These are phyloP conservation scores for Fusarium brachygibbosum DNA, from an alignment of 2,329 filamentous ascomycete species.

Conservation along the genomic window DNA sequence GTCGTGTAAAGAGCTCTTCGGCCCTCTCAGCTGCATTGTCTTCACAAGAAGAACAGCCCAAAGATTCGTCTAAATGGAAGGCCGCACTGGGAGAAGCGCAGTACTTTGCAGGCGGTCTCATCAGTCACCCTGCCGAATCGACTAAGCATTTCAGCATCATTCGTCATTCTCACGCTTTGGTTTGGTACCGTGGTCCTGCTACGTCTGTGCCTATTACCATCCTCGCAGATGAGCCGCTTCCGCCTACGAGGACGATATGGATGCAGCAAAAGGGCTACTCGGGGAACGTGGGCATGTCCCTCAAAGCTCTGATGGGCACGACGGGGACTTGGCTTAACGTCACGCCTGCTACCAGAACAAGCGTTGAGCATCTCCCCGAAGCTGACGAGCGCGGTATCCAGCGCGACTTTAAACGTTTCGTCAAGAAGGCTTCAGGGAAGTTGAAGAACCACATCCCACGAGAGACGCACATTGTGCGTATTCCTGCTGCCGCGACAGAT, in stretches of 20 bases:
- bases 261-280: constrained; percentile 77
- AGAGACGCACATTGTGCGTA: constrained; percentile 74
- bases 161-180: constrained; percentile 72
- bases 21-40: constrained; percentile 41
- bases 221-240: constrained; percentile 70
- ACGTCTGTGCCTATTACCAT: constrained; percentile 76
- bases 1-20: constrained; percentile 53
- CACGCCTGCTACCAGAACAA: constrained; percentile 67
- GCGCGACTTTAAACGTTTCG: constrained; percentile 74
- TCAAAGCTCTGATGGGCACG: constrained; percentile 72
- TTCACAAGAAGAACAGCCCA: constrained; percentile 31
- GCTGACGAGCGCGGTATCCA: constrained; percentile 76
- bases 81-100: constrained; percentile 69
- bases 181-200: constrained; percentile 75
- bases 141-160: constrained; percentile 76
- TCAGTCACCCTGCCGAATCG: constrained; percentile 73
- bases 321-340: constrained; percentile 76
- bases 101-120: constrained; percentile 74
- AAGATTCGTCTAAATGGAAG: constrained; percentile 58
- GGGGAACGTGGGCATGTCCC: constrained; percentile 76
- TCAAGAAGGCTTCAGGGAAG: constrained; percentile 66
- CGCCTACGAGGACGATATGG: constrained; percentile 72
- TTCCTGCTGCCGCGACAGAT: constrained; percentile 73
- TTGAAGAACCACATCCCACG: constrained; percentile 64
- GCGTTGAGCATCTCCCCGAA: constrained; percentile 63